Evolutionary conservation across 371 early-diverging fungal species (phyloP).

Genomic region (Smittium culicis): DNA sequence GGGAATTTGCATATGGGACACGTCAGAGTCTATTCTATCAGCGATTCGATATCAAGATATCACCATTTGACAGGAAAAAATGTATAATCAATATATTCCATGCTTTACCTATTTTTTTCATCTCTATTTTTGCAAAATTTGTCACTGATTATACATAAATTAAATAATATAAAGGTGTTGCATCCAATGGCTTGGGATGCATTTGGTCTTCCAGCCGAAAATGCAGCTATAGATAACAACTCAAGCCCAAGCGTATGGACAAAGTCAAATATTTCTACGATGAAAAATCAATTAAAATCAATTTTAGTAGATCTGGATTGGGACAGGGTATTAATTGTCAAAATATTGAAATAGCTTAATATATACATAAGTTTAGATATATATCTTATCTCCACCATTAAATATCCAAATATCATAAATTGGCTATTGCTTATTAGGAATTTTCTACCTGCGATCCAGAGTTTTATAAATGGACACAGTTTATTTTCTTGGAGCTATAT

Average conservation of each 20-base stretch:
- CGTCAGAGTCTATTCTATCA: slow-evolving; percentile 83
- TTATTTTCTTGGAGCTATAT: slow-evolving; percentile 62
- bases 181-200: slow-evolving; percentile 99
- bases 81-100: slow-evolving; percentile 1
- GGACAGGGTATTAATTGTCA: slow-evolving; percentile 47
- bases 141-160: too few relatives aligned
- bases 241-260: slow-evolving; percentile 79
- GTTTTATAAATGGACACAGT: slow-evolving; percentile 88
- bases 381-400: slow-evolving; percentile 10
- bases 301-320: slow-evolving; percentile 79
- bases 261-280: slow-evolving; percentile 51
- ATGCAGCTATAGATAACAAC: slow-evolving; percentile 84
- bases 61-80: slow-evolving; percentile 54
- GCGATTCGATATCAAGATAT: slow-evolving; percentile 71
- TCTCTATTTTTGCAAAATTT: background rate
- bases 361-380: background rate
- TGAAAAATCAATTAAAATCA: slow-evolving; percentile 64
- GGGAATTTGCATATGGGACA: slow-evolving; percentile 91
- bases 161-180: slow-evolving; percentile 39
- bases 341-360: slow-evolving; percentile 9
- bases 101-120: background rate
- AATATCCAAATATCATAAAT: background rate
- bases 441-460: slow-evolving; percentile 67
- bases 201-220: slow-evolving; percentile 98
- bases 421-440: slow-evolving; percentile 37